A percentile compares a stretch with the other conserved stretches of the same genome.
Evolutionary conservation across 495 filamentous ascomycete genomes (phyloP).

Genomic region (Polyplosphaeria fusca): DNA sequence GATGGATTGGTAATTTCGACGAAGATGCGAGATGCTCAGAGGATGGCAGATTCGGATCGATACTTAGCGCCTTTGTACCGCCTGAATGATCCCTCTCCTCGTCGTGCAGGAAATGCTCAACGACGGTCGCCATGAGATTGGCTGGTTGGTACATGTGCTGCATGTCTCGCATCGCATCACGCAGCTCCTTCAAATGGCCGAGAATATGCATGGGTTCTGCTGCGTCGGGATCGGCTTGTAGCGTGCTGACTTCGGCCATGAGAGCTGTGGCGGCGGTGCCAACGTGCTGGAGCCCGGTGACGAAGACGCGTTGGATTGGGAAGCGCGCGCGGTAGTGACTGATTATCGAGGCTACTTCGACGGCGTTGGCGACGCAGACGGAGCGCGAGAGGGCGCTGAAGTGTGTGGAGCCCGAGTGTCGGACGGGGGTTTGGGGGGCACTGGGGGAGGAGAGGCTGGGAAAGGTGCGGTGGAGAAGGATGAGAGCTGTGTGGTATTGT

Average conservation of each 20-base stretch:
- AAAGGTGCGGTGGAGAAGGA: slow-evolving; percentile 22
- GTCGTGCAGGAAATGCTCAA: slow-evolving; percentile 13
- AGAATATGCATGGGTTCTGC: background rate
- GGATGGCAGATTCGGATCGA: background rate
- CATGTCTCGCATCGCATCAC: slow-evolving; percentile 8
- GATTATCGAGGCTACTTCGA: slow-evolving; percentile 14
- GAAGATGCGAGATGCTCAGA: background rate
- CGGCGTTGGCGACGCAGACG: slow-evolving; percentile 17
- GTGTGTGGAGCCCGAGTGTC: slow-evolving; percentile 16
- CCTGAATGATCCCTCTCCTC: background rate
- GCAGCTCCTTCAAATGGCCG: background rate
- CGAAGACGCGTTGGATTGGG: slow-evolving; percentile 7
- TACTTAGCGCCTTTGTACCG: background rate
- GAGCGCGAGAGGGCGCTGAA: slow-evolving; percentile 14
- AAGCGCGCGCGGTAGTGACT: slow-evolving; percentile 3
- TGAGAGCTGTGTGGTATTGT: slow-evolving; percentile 23
- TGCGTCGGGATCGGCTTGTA: background rate
- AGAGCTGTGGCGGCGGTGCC: slow-evolving; percentile 17
- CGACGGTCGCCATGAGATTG: slow-evolving; percentile 10
- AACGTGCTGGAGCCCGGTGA: slow-evolving; percentile 19
- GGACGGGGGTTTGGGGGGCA: background rate
- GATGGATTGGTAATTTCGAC: background rate
- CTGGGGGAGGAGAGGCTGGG: background rate
- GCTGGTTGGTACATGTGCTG: slow-evolving; percentile 20
- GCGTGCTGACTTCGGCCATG: slow-evolving; percentile 20